phyloP scores from a whole-genome alignment of 2,329 filamentous ascomycete genomes.

The Verticillium albo-atrum region DNA sequence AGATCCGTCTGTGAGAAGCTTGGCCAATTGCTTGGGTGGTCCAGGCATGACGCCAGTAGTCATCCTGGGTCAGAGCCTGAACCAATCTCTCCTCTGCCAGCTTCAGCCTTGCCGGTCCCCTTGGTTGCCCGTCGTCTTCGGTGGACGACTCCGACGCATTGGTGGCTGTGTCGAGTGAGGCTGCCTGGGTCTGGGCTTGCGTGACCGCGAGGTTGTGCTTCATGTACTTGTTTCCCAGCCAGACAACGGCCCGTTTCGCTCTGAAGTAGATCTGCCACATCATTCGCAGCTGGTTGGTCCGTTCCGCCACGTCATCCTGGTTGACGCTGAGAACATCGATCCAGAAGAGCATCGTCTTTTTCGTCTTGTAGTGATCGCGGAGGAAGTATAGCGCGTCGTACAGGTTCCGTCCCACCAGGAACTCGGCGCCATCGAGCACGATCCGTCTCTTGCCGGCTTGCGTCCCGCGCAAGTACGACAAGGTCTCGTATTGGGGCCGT shows the following conservation, averaged over 20 bases:
- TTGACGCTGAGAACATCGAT: conserved; percentile 15
- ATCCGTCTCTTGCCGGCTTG: conserved; percentile 9
- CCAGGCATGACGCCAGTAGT: no score
- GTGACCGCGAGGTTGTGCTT: conserved; percentile 13
- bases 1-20: no score
- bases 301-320: conserved; percentile 10
- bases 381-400: conserved; percentile 12
- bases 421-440: conserved; percentile 8
- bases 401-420: conserved; percentile 12
- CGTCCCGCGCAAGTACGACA: conserved; percentile 20
- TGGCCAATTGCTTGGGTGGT: no score
- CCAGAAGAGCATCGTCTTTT: conserved; percentile 7
- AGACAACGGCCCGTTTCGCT: conserved; percentile 7
- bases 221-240: conserved; percentile 5
- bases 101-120: no score
- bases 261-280: conserved; percentile 11
- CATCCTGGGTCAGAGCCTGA: no score
- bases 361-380: not conserved
- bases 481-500: conserved; percentile 15
- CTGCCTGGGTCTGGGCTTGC: no score
- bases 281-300: conserved; percentile 10
- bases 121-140: no score
- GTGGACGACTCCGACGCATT: no score
- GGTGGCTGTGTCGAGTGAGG: no score
- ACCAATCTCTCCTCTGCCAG: no score